phyloP scores from a whole-genome alignment of 495 filamentous ascomycete genomes.

The Xylaria curta region DNA sequence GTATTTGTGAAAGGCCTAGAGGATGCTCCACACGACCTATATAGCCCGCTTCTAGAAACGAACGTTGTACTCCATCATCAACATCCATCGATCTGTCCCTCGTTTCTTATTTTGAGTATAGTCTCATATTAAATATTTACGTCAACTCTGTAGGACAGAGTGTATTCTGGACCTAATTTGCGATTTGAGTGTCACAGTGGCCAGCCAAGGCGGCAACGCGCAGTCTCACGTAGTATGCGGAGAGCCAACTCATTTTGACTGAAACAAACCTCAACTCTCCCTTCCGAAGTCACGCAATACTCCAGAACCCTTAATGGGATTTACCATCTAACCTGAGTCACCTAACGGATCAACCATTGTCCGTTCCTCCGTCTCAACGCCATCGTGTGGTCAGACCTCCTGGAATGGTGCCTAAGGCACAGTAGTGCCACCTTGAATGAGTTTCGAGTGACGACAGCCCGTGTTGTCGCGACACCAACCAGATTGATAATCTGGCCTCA shows the following conservation, averaged over 20 bases:
- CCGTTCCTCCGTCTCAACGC: neutral
- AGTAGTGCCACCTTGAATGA: neutral
- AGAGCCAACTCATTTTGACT: slow-evolving; percentile 1
- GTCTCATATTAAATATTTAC: neutral
- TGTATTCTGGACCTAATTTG: neutral
- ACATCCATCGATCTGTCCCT: neutral
- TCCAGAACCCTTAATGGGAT: slow-evolving; percentile 4
- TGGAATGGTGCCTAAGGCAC: slow-evolving; percentile 7
- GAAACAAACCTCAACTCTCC: neutral
- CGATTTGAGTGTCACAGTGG: neutral
- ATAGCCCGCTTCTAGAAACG: slow-evolving; percentile 10
- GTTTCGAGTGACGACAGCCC: slow-evolving; percentile 4
- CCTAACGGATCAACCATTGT: neutral
- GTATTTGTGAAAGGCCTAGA: slow-evolving; percentile 10
- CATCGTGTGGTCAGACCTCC: slow-evolving; percentile 1
- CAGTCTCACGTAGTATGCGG: neutral
- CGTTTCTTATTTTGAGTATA: neutral
- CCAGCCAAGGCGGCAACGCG: neutral
- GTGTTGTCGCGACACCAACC: slow-evolving; percentile 14
- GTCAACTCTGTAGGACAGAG: neutral
- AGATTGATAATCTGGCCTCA: slow-evolving; percentile 15
- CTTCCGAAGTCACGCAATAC: slow-evolving; percentile 5
- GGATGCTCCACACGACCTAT: neutral
- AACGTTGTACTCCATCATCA: slow-evolving; percentile 11
- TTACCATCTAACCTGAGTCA: neutral